A percentile compares a stretch with the other conserved stretches of the same genome.
phyloP scores from a whole-genome alignment of 768 basidiomycete species.

The Phaeolepiota aurea region DNA sequence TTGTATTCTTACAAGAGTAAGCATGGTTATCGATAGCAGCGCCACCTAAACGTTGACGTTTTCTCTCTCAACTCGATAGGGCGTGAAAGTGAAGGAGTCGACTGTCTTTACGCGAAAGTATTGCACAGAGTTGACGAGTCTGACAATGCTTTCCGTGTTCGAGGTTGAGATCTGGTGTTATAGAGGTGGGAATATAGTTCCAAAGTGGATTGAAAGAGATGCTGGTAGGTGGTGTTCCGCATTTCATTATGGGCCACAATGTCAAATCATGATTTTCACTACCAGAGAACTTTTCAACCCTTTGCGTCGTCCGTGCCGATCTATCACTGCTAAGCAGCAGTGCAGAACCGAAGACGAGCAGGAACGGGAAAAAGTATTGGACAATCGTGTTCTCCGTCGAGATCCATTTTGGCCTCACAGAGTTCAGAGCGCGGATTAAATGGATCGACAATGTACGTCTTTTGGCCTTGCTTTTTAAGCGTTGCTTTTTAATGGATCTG shows the following conservation, averaged over 20 bases:
- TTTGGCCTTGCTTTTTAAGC: slow-evolving; percentile 1
- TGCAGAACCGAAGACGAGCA: slow-evolving; percentile 58
- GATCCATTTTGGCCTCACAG: slow-evolving; percentile 76
- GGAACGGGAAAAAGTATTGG: slow-evolving; percentile 67
- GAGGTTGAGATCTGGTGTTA: slow-evolving; percentile 85
- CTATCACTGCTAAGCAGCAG: slow-evolving; percentile 64
- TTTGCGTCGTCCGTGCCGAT: slow-evolving; percentile 75
- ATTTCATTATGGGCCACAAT: not conserved
- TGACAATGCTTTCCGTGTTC: slow-evolving; percentile 70
- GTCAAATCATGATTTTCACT: not conserved
- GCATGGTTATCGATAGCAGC: slow-evolving; percentile 11
- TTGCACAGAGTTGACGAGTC: slow-evolving; percentile 71
- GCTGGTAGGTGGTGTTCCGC: slow-evolving; percentile 28
- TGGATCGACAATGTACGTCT: slow-evolving; percentile 69
- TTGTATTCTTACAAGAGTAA: slow-evolving; percentile 64
- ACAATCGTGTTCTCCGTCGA: slow-evolving; percentile 80
- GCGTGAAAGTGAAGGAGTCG: slow-evolving; percentile 72
- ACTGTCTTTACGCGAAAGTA: slow-evolving; percentile 78
- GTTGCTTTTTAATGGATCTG: slow-evolving; percentile 4
- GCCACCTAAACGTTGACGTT: not conserved
- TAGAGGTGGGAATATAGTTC: slow-evolving; percentile 61
- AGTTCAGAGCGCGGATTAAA: slow-evolving; percentile 76
- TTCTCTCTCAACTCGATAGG: slow-evolving; percentile 22
- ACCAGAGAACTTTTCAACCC: slow-evolving; percentile 62
- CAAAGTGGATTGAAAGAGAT: slow-evolving; percentile 66